phyloP scores from a whole-genome alignment of 192 early-diverging fungal genomes.

The Ambispora gerdemannii region DNA sequence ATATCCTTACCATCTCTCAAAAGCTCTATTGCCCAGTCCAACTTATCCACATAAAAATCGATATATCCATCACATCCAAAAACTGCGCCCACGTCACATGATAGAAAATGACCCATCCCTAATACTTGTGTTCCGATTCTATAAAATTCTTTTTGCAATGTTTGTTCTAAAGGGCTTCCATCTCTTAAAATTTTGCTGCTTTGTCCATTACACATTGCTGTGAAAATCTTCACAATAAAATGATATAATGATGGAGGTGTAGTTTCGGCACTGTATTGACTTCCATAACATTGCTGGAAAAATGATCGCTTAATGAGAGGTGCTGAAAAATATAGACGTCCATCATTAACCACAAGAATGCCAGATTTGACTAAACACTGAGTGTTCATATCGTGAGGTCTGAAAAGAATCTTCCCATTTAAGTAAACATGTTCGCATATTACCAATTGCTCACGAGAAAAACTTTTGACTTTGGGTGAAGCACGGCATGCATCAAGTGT shows the following conservation, averaged over 20 bases:
- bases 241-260: constrained; percentile 1
- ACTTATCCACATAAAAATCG: constrained; percentile 8
- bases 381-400: too few relatives aligned
- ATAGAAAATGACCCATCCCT: not conserved
- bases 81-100: constrained; percentile 6
- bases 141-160: constrained; percentile 17
- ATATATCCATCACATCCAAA: constrained; percentile 19
- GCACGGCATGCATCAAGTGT: not conserved
- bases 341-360: not conserved
- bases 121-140: not conserved
- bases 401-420: not conserved
- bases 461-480: not conserved
- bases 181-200: constrained; percentile 6
- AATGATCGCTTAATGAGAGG: constrained; percentile 13
- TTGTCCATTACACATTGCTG: constrained; percentile 1
- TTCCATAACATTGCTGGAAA: constrained; percentile 12
- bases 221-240: constrained; percentile 17
- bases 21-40: constrained; percentile 3
- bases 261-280: not conserved
- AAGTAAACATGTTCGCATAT: constrained; percentile 9
- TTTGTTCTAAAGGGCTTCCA: constrained; percentile 24
- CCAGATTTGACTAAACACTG: not conserved
- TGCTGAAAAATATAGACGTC: constrained; percentile 1
- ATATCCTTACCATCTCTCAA: constrained; percentile 1
- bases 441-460: not conserved